A percentile compares a stretch with the other conserved stretches of the same genome.
These are phyloP conservation scores for Cyclotella baltica DNA, from an alignment of 108 stramenopile species.

Conservation along the genomic window DNA sequence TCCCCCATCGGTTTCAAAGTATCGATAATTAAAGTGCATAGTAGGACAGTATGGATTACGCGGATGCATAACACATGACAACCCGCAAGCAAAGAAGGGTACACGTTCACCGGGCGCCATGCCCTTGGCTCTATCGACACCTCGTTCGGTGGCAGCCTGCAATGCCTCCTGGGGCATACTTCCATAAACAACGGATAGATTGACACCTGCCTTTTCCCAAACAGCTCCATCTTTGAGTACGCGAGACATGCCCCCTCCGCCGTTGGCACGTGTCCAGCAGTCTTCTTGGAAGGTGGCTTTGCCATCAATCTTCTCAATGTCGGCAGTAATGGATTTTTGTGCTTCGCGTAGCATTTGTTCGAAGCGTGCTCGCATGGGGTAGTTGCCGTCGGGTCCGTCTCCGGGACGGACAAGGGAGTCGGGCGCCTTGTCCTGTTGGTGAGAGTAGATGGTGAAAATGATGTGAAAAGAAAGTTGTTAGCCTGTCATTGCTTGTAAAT, in stretches of 20 bases:
- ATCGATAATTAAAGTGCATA: constrained; percentile 99
- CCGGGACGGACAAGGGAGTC: constrained; percentile 81
- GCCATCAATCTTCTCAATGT: constrained; percentile 94
- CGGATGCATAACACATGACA: constrained; percentile 98
- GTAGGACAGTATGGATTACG: constrained; percentile 96
- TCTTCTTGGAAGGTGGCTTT: constrained; percentile 92
- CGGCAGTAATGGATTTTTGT: constrained; percentile 91
- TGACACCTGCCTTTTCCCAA: constrained; percentile 99
- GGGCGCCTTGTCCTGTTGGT: constrained; percentile 46
- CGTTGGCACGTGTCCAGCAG: constrained; percentile 93
- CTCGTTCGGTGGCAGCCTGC: constrained; percentile 95
- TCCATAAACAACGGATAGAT: constrained; percentile 97
- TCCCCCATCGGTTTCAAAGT: constrained; percentile 99
- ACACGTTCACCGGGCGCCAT: constrained; percentile 91
- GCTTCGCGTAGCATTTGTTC: constrained; percentile 93
- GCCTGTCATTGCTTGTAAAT: no score
- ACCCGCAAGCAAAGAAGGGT: constrained; percentile 97
- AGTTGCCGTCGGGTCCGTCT: constrained; percentile 95
- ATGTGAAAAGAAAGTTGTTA: neutral
- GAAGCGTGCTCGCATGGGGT: constrained; percentile 93
- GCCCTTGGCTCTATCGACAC: constrained; percentile 92
- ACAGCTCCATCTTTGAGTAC: constrained; percentile 94
- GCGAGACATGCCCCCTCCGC: constrained; percentile 96
- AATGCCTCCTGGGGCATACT: constrained; percentile 94
- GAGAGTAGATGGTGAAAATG: neutral